These are phyloP conservation scores for Pseudozyma thailandica DNA, from an alignment of 1,284 basidiomycete species.

Conservation along the genomic window DNA sequence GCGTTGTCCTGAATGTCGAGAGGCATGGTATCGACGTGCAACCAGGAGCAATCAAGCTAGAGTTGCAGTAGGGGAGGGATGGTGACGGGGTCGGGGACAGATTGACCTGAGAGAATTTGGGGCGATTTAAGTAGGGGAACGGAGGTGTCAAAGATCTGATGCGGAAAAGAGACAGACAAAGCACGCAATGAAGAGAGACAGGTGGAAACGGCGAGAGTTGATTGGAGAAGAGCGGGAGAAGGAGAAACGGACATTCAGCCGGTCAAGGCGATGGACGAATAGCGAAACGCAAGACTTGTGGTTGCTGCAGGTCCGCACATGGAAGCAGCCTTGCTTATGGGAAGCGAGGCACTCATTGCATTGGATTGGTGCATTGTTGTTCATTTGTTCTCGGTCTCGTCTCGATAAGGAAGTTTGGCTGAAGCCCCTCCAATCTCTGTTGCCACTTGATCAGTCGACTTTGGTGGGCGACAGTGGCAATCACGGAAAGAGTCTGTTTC, in stretches of 20 bases:
- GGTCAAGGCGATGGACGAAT: background rate
- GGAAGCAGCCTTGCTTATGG: too few relatives aligned
- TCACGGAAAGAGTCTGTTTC: too few relatives aligned
- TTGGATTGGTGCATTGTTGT: too few relatives aligned
- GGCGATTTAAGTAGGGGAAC: background rate
- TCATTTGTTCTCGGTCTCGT: too few relatives aligned
- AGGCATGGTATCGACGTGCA: constrained; percentile 21
- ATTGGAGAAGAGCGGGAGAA: background rate
- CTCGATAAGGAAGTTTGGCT: too few relatives aligned
- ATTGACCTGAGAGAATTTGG: background rate
- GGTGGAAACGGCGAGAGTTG: background rate
- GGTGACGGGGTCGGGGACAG: background rate
- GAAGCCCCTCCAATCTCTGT: too few relatives aligned
- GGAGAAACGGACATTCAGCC: too few relatives aligned
- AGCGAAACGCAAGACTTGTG: background rate
- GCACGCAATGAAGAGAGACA: constrained; percentile 6
- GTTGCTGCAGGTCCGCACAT: background rate
- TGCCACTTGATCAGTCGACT: too few relatives aligned
- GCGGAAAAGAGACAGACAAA: background rate
- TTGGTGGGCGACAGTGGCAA: too few relatives aligned
- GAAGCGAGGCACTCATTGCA: too few relatives aligned
- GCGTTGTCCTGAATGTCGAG: constrained; percentile 47
- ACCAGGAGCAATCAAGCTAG: background rate
- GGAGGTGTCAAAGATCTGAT: background rate
- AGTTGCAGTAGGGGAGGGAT: background rate